phyloP scores from a whole-genome alignment of 176 grass and related monocot genomes.

The Oryza brachyantha region DNA sequence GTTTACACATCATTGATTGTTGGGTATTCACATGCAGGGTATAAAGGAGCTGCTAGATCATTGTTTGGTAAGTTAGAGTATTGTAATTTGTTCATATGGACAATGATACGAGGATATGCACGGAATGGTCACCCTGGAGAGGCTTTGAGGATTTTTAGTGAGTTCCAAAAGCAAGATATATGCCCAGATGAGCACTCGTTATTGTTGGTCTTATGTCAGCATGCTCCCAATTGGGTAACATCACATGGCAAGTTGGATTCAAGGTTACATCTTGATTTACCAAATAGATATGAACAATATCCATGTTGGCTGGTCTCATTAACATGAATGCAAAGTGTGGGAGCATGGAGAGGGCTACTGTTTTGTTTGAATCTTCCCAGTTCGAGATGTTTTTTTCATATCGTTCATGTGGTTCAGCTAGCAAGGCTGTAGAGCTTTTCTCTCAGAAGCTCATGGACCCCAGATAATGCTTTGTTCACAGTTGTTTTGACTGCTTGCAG shows the following conservation, averaged over 20 bases:
- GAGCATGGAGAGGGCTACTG: slow-evolving; percentile 71
- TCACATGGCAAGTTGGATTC: slow-evolving; percentile 59
- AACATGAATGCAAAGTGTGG: slow-evolving; percentile 95
- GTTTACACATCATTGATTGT: slow-evolving; percentile 66
- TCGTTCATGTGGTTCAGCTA: slow-evolving; percentile 74
- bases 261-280: slow-evolving; percentile 49
- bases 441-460: slow-evolving; percentile 65
- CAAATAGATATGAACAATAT: slow-evolving; percentile 55
- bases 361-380: slow-evolving; percentile 71
- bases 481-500: slow-evolving; percentile 85
- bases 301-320: slow-evolving; percentile 59
- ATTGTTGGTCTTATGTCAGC: slow-evolving; percentile 77
- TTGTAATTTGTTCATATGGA: slow-evolving; percentile 69
- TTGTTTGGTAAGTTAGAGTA: slow-evolving; percentile 61
- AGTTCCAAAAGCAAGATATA: slow-evolving; percentile 55
- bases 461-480: slow-evolving; percentile 67
- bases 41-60: slow-evolving; percentile 50
- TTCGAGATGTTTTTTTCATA: slow-evolving; percentile 71
- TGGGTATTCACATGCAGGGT: slow-evolving; percentile 68
- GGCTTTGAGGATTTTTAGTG: slow-evolving; percentile 62
- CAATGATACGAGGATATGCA: slow-evolving; percentile 67
- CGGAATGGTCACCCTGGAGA: slow-evolving; percentile 66
- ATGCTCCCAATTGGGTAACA: slow-evolving; percentile 70
- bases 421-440: slow-evolving; percentile 82
- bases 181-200: slow-evolving; percentile 68